Base-by-base conservation (phyloP, 2,329 filamentous ascomycete species). In the Camillea tinctor region DNA sequence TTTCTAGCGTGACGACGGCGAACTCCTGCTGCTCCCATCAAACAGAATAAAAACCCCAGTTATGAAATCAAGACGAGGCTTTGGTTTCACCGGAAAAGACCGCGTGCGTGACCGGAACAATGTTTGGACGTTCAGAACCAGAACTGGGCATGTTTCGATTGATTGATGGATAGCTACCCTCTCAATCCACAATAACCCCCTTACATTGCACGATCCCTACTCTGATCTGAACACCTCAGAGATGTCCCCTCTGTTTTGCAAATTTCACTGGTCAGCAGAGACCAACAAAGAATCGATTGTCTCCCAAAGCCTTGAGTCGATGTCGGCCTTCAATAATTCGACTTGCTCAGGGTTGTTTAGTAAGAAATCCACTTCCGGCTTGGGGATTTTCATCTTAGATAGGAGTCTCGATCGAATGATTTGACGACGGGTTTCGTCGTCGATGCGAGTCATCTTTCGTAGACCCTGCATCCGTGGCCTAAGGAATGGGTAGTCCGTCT, bases 371-470 rank as follows among this genome's bases (percentile, higher is more conserved):
- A 55, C 20, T 26, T 58, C 59, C 6, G 55, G 6, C 20, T 48
- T 44, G 44, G 58, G 21, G 44, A 62, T 57, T 19, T 53, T 56
- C 57, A 60, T 62, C n/a, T 58, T 60, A 23, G 57, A 57, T 26
- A 51, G 58, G 21, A 60, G 60, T 23, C 48, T 57, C 13, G 15
- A 56, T 22, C 55, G 55, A 54, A 62, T 60, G 50, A 62, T 58
- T 52, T 60, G 60, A 24, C 60, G 55, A 55, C 58, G 52, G 19
- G 58, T 60, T 15, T 55, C 57, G 51, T 21, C 52, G 57, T 63
- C 60, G 20, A 20, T 21, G 52, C 48, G 48, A 36, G 17, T 49
- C 22, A 52, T 49, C 3, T 15, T 3, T 24, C 21, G 22, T 13
- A 51, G 20, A 13, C 4, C 22, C 26, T 24, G 50, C 48, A n/a